Percentiles rank a stretch among this genome's conserved stretches.
phyloP scores from a whole-genome alignment of 352 stramenopile genomes.

The Phytophthora kernoviae region DNA sequence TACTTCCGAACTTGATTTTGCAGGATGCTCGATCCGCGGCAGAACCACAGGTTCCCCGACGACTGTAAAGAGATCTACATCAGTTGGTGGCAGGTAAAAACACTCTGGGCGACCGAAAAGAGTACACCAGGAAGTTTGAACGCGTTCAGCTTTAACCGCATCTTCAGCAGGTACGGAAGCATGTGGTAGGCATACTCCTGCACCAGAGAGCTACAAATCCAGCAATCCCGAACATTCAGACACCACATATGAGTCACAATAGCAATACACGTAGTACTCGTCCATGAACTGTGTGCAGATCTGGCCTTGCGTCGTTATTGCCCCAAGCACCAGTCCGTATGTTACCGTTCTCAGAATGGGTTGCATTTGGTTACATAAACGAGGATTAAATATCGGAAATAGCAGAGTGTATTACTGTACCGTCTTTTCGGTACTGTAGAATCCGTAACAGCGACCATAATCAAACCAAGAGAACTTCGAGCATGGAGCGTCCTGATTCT shows the following conservation, averaged over 20 bases:
- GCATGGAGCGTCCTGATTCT: conserved; percentile 15
- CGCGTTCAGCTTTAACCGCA: conserved; percentile 80
- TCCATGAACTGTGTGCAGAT: conserved; percentile 14
- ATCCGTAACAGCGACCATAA: conserved; percentile 12
- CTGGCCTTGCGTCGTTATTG: conserved; percentile 23
- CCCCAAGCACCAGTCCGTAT: conserved; percentile 15
- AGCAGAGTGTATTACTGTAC: neutral
- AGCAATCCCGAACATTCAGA: conserved; percentile 30
- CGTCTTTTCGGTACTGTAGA: conserved; percentile 11
- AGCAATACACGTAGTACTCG: conserved; percentile 12
- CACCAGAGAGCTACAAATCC: conserved; percentile 13
- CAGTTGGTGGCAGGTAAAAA: conserved; percentile 81
- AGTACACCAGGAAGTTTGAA: conserved; percentile 84
- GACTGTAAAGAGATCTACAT: conserved; percentile 85
- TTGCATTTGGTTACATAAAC: no score
- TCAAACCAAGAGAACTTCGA: conserved; percentile 3
- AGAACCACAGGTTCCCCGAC: conserved; percentile 86
- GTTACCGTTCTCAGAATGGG: no score
- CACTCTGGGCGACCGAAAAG: conserved; percentile 72
- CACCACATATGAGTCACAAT: conserved; percentile 17
- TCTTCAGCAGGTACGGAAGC: conserved; percentile 74
- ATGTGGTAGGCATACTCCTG: conserved; percentile 87
- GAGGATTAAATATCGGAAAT: no score
- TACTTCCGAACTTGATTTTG: conserved; percentile 87
- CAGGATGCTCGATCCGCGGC: conserved; percentile 86